Evolutionary conservation across 345 rosid species (phyloP), one percentile per base, ranked within the genome.

Genomic region (Syzygium grande): DNA sequence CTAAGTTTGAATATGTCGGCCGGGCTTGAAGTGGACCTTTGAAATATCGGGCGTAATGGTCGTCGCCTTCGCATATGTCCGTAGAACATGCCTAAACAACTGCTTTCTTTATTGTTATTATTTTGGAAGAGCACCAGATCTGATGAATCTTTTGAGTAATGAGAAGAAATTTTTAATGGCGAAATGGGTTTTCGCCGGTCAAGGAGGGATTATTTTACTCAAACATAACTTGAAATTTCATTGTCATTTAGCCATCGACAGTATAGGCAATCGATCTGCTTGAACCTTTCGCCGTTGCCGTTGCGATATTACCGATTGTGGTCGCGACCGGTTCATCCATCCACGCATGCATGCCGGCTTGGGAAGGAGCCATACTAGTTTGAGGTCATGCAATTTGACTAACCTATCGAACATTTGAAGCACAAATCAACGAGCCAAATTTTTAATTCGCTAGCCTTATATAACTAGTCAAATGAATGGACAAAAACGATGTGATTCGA

Each of bases 271-370:
- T 34, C 1, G 3, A 4, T 16, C 2, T 3, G 3, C 19, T 21
- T 7, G 3, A 34, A 68, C 9, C 0, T 8, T 1, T 68, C 2
- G 2, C 6, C 0, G 1, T n/a, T n/a, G n/a, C n/a, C n/a, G n/a
- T 34, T 0, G 1, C 0, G 46, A 68, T 30, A 9, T 68, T 17
- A 17, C 4, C 19, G 2, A 17, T 8, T 34, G 79, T 34, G 25
- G 2, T 68, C 9, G 23, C 2, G 3, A 1, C 23, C 23, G 1
- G 6, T 68, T 23, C 23, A 34, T 34, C 34, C 79, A 68, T 68
- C 6, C 1, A 1, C 1, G 46, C 43, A 10, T 3, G 3, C 23
- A 30, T 65, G 78, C 7, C 6, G 23, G 23, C 78, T 16, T 0
- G 21, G 21, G 38, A 14, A 0, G 0, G 21, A 3, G 41, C 0